Conservation (phyloP, 371 early-diverging fungal genomes). For the Phascolomyces articulosus region DNA sequence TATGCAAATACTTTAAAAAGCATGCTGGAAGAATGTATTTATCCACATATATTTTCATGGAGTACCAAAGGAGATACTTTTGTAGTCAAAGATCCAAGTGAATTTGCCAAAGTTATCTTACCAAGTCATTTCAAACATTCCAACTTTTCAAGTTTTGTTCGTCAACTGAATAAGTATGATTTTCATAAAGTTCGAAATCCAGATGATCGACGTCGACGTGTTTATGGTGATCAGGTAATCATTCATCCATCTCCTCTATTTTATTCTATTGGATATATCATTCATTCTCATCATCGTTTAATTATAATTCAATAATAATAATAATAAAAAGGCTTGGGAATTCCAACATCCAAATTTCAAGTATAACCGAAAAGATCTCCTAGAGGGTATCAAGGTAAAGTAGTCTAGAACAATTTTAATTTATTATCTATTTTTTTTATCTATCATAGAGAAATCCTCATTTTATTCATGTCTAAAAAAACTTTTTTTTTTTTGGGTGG, state of each 20-base stretch:
- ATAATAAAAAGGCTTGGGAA: constrained; percentile 64
- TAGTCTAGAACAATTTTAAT: not conserved
- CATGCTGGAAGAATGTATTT: constrained; percentile 71
- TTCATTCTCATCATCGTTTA: too few relatives aligned
- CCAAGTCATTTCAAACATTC: constrained; percentile 92
- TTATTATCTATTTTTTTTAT: not conserved
- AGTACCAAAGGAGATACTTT: constrained; percentile 78
- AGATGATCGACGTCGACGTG: constrained; percentile 61
- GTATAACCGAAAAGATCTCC: constrained; percentile 59
- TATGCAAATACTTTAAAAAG: constrained; percentile 30
- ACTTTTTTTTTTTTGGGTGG: too few relatives aligned
- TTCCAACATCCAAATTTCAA: constrained; percentile 79
- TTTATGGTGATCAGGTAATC: constrained; percentile 69
- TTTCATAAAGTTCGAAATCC: constrained; percentile 82
- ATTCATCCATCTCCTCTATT: not conserved
- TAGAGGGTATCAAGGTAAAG: constrained; percentile 59
- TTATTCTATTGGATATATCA: too few relatives aligned
- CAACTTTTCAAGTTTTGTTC: constrained; percentile 92
- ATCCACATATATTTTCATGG: constrained; percentile 76
- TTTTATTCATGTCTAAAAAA: too few relatives aligned
- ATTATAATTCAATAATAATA: not conserved
- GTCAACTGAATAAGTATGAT: constrained; percentile 94
- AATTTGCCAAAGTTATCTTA: constrained; percentile 73
- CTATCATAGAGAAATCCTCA: too few relatives aligned
- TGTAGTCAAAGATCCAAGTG: constrained; percentile 78